phyloP scores from a whole-genome alignment of 176 grass and related monocot genomes.

The Dendrocalamus sinicus region DNA sequence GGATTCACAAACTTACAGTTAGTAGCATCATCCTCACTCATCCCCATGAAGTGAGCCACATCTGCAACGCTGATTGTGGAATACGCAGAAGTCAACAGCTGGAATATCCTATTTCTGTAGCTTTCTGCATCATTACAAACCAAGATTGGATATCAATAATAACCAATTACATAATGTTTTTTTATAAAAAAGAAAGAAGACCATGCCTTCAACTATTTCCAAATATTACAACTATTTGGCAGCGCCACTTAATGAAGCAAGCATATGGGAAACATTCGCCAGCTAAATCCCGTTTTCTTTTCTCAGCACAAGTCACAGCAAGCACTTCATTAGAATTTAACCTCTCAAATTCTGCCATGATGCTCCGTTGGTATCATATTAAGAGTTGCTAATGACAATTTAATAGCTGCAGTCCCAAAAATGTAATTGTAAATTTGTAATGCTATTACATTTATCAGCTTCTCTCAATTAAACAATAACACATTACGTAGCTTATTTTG shows the following conservation, averaged over 20 bases:
- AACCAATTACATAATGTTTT: constrained; percentile 6
- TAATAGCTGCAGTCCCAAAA: background rate
- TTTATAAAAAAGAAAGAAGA: background rate
- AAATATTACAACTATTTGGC: background rate
- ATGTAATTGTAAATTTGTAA: background rate
- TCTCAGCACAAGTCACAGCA: background rate
- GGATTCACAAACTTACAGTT: constrained; percentile 65
- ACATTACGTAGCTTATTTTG: background rate
- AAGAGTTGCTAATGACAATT: background rate
- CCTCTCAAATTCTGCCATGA: background rate
- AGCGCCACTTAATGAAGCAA: constrained; percentile 14
- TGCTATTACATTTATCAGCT: background rate
- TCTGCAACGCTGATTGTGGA: constrained; percentile 75
- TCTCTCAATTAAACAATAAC: background rate
- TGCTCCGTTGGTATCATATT: background rate
- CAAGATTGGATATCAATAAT: background rate
- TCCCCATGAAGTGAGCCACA: constrained; percentile 84
- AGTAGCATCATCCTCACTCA: constrained; percentile 79
- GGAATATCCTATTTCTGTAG: constrained; percentile 93
- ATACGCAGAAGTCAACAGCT: constrained; percentile 86
- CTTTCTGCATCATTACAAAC: constrained; percentile 65
- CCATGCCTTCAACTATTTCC: constrained; percentile 1
- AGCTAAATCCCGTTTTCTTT: background rate
- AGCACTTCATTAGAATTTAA: background rate
- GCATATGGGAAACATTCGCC: background rate